Percentiles rank a stretch among this genome's conserved stretches.
phyloP scores from a whole-genome alignment of 768 basidiomycete genomes.

The Dioszegia aurantiaca region DNA sequence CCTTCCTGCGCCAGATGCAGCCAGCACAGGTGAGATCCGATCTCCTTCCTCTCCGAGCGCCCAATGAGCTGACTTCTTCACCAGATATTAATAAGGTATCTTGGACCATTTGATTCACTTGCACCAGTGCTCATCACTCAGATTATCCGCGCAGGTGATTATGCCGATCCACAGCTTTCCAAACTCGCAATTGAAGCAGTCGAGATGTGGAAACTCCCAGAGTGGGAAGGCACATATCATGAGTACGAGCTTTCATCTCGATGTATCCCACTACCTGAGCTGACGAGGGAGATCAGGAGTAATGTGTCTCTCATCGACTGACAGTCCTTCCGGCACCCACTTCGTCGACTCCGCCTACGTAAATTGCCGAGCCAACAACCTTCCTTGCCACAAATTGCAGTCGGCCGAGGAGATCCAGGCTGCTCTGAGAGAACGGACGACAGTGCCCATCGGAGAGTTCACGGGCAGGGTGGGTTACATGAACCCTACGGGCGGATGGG shows the following conservation, averaged over 20 bases:
- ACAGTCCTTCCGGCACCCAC: conserved; percentile 41
- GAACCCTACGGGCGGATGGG: conserved; percentile 82
- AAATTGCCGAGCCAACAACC: conserved; percentile 59
- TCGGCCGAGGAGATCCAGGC: background rate
- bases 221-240: conserved; percentile 62
- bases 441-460: conserved; percentile 47
- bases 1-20: conserved; percentile 78
- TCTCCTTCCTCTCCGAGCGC: conserved; percentile 27
- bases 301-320: conserved; percentile 57
- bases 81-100: conserved; percentile 40
- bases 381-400: background rate
- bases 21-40: conserved; percentile 59
- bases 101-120: background rate
- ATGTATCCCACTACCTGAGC: background rate
- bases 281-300: conserved; percentile 64
- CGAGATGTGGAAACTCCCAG: conserved; percentile 65
- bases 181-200: conserved; percentile 75
- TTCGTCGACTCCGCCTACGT: conserved; percentile 61
- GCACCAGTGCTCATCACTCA: conserved; percentile 8
- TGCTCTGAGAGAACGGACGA: conserved; percentile 8
- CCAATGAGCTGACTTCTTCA: conserved; percentile 29
- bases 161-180: conserved; percentile 57
- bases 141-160: conserved; percentile 52
- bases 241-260: conserved; percentile 61
- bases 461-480: conserved; percentile 60